phyloP scores from a whole-genome alignment of 2,329 filamentous ascomycete species.

The Aureobasidium sp. region DNA sequence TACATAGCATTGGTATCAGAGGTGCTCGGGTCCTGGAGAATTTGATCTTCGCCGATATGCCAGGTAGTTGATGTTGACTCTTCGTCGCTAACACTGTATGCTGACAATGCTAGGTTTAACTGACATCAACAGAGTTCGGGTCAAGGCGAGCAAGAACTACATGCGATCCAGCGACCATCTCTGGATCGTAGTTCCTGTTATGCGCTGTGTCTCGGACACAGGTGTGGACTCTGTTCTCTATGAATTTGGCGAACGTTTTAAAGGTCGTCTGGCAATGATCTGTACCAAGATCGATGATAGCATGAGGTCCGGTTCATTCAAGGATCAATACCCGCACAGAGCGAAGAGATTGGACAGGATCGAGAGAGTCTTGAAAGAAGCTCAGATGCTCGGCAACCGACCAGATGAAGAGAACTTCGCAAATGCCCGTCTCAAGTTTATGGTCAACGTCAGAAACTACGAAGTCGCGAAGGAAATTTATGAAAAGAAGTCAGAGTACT shows the following conservation, averaged over 20 bases:
- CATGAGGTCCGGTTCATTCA: neutral
- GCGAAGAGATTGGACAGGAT: neutral
- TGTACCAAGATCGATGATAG: conserved; percentile 17
- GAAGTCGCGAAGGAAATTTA: conserved; percentile 7
- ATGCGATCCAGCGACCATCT: conserved; percentile 18
- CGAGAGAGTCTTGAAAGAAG: neutral
- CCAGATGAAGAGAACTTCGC: neutral
- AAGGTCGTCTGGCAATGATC: conserved; percentile 16
- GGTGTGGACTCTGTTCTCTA: conserved; percentile 14
- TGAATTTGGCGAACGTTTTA: conserved; percentile 17
- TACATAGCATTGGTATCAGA: neutral
- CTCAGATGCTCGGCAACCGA: neutral
- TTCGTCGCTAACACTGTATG: neutral
- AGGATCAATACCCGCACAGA: neutral
- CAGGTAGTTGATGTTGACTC: conserved; percentile 3
- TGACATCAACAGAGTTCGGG: conserved; percentile 18
- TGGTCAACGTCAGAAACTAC: conserved; percentile 17
- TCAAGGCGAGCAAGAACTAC: conserved; percentile 14
- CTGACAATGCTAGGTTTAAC: conserved; percentile 12
- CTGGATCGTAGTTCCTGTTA: conserved; percentile 16
- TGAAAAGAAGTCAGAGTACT: conserved; percentile 7
- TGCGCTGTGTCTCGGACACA: conserved; percentile 16
- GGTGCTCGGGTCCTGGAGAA: conserved; percentile 14
- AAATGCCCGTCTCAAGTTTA: neutral
- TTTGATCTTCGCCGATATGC: conserved; percentile 20